phyloP scores from a whole-genome alignment of 345 rosid species.

The Dipteronia dyeriana region DNA sequence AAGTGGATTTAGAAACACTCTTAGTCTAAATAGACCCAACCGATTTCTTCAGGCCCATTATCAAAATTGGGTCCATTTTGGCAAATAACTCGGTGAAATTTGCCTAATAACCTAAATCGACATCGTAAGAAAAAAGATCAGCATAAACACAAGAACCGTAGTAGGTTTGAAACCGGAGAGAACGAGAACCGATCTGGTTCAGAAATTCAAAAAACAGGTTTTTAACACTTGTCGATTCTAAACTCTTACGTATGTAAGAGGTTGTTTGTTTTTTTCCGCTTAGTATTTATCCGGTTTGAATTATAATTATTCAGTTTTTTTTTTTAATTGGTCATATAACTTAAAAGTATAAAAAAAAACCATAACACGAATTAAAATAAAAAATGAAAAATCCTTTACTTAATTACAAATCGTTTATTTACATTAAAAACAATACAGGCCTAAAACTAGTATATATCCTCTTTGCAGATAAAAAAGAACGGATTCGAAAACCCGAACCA shows the following conservation, averaged over 20 bases:
- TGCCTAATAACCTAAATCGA: background rate
- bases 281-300: too few species aligned
- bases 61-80: background rate
- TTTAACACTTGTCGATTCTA: background rate
- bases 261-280: too few species aligned
- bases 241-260: too few species aligned
- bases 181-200: background rate
- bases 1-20: too few species aligned
- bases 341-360: too few species aligned
- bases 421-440: too few species aligned
- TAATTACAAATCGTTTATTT: too few species aligned
- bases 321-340: too few species aligned
- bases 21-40: background rate
- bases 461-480: background rate
- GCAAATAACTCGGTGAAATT: background rate
- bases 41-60: background rate
- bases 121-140: background rate
- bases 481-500: constrained; percentile 4
- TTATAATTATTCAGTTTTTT: too few species aligned
- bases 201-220: background rate
- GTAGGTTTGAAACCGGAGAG: background rate
- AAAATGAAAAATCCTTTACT: too few species aligned
- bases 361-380: too few species aligned
- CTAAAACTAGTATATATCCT: too few species aligned
- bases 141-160: background rate